These are phyloP conservation scores for Aspergillus transmontanensis DNA, from an alignment of 2,329 filamentous ascomycete species.

Conservation along the genomic window DNA sequence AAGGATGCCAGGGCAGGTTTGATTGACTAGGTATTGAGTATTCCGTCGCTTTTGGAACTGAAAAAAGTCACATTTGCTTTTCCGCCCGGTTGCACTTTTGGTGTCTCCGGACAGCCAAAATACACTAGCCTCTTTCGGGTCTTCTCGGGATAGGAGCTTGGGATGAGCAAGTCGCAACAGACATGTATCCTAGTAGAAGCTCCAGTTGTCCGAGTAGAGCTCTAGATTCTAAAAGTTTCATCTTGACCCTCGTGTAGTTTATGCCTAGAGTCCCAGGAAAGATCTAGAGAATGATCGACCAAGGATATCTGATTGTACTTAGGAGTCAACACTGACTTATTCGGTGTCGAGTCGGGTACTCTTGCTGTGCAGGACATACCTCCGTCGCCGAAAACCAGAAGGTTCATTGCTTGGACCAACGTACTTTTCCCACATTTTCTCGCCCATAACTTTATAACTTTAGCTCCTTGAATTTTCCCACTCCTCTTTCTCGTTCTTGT, in stretches of 20 bases:
- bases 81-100: slow-evolving; percentile 31
- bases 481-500: neutral
- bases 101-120: slow-evolving; percentile 28
- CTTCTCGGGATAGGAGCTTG: slow-evolving; percentile 13
- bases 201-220: neutral
- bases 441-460: neutral
- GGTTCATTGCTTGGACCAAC: slow-evolving; percentile 13
- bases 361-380: neutral
- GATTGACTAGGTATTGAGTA: slow-evolving; percentile 9
- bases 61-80: slow-evolving; percentile 39
- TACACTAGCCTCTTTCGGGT: slow-evolving; percentile 17
- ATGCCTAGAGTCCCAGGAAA: neutral
- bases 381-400: neutral
- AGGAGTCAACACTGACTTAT: neutral
- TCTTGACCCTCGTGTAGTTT: neutral
- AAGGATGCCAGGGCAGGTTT: slow-evolving; percentile 16
- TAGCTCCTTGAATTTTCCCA: neutral
- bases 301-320: neutral
- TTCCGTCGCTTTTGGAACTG: slow-evolving; percentile 23
- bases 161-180: neutral
- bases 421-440: slow-evolving; percentile 3
- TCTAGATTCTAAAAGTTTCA: neutral
- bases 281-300: neutral
- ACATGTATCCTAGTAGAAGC: neutral
- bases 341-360: neutral